Evolutionary conservation across 2,329 filamentous ascomycete species (phyloP).

Genomic region (Cercospora brassicicola): DNA sequence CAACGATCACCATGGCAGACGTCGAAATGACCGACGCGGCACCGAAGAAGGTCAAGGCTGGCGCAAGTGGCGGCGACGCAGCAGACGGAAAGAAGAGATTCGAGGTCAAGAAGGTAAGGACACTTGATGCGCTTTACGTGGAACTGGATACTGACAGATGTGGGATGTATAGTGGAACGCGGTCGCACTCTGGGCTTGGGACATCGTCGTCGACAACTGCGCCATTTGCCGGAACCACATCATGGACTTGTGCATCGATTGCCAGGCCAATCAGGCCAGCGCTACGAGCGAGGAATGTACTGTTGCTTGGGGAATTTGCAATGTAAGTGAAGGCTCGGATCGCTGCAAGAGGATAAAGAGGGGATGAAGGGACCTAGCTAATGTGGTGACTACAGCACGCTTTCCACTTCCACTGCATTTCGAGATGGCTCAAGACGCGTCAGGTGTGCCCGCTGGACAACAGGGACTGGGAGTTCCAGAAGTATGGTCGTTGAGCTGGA

Average conservation of each 20-base stretch:
- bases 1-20: conserved; percentile 71
- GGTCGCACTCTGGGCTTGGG: conserved; percentile 97
- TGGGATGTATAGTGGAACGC: conserved; percentile 82
- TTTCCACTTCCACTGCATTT: conserved; percentile 99
- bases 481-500: conserved; percentile 71
- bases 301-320: conserved; percentile 98
- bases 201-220: conserved; percentile 99
- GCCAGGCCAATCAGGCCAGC: conserved; percentile 96
- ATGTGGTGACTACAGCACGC: conserved; percentile 67
- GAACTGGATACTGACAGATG: not conserved
- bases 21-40: conserved; percentile 91
- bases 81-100: conserved; percentile 85
- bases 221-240: conserved; percentile 99
- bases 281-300: conserved; percentile 98
- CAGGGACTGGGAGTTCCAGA: conserved; percentile 99
- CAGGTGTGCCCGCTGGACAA: conserved; percentile 98
- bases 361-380: not conserved
- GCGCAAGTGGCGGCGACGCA: conserved; percentile 51
- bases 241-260: conserved; percentile 99
- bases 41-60: conserved; percentile 57
- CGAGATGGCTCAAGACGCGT: conserved; percentile 97
- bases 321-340: conserved; percentile 64
- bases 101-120: conserved; percentile 91
- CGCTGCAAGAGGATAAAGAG: not conserved
- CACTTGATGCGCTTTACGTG: not conserved